These are phyloP conservation scores for Rhodamnia rubescens DNA, from an alignment of 345 rosid species.

Conservation along the genomic window DNA sequence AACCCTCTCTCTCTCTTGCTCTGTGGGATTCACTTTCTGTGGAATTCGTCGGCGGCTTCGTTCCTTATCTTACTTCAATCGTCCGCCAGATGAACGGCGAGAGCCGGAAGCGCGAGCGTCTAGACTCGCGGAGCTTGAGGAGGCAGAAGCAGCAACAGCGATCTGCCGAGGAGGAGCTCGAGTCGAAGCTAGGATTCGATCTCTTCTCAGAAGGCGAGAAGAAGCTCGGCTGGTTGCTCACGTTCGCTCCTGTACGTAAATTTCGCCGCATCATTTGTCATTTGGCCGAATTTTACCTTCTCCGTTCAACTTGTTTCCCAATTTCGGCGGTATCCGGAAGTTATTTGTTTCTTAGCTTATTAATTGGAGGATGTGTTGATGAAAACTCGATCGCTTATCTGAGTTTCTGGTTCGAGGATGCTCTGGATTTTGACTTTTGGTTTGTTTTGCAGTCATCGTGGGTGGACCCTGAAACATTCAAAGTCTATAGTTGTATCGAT, in stretches of 20 bases:
- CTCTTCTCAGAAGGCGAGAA: conserved; percentile 82
- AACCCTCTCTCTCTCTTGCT: not conserved
- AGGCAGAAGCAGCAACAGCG: conserved; percentile 62
- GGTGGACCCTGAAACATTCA: conserved; percentile 61
- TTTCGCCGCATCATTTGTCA: not conserved
- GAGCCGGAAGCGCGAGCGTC: conserved; percentile 39
- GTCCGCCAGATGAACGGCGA: conserved; percentile 17
- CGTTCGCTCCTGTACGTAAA: conserved; percentile 56
- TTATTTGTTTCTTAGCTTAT: not conserved
- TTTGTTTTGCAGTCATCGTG: conserved; percentile 58
- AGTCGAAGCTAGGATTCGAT: conserved; percentile 78
- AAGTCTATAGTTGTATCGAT: conserved; percentile 64
- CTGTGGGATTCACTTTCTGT: not conserved
- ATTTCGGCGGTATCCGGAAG: not conserved
- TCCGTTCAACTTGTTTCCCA: not conserved
- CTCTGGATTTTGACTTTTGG: conserved; percentile 1
- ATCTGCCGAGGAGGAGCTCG: conserved; percentile 73
- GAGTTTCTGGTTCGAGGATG: not conserved
- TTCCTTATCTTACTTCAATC: not conserved
- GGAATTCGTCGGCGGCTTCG: not conserved
- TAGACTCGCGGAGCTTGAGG: conserved; percentile 41
- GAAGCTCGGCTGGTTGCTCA: conserved; percentile 94
- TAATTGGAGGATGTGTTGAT: not conserved
- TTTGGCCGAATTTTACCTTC: not conserved
- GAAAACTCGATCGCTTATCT: not conserved